A percentile compares a stretch with the other conserved stretches of the same genome.
phyloP scores from a whole-genome alignment of 179 eudicot species.

The Silene noctiflora region DNA sequence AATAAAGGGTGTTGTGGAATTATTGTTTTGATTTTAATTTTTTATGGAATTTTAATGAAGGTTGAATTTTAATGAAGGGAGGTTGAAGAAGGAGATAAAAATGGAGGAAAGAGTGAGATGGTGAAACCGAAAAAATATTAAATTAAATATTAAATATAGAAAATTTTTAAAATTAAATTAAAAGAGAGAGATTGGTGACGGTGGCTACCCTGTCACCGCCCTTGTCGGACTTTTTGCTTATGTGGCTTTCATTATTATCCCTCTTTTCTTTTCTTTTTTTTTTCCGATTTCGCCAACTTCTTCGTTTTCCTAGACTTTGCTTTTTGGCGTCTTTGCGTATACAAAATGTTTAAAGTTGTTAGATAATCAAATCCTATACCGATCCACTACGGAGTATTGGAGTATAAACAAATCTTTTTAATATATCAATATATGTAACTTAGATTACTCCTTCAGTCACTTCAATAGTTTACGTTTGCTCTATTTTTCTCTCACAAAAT shows the following conservation, averaged over 20 bases:
- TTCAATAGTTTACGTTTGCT: too few relatives aligned
- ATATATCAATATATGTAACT: too few relatives aligned
- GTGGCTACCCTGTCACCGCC: slow-evolving; percentile 7
- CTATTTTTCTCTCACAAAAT: too few relatives aligned
- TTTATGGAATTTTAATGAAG: neutral
- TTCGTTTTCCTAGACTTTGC: neutral
- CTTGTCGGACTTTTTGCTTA: slow-evolving; percentile 11
- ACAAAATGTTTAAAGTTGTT: too few relatives aligned
- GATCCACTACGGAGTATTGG: too few relatives aligned
- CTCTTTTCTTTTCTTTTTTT: neutral
- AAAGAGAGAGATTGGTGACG: slow-evolving; percentile 2
- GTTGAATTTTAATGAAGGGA: neutral
- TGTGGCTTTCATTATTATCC: neutral
- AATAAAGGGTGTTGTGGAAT: neutral
- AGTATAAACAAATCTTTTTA: too few relatives aligned
- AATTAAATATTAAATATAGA: too few relatives aligned
- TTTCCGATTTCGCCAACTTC: too few relatives aligned
- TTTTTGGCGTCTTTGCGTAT: neutral
- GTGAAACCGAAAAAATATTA: neutral
- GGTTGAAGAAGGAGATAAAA: neutral
- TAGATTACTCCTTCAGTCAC: too few relatives aligned
- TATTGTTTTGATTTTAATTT: neutral
- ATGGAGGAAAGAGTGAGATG: neutral
- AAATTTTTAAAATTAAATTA: too few relatives aligned
- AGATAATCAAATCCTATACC: too few relatives aligned